Evolutionary conservation across 768 basidiomycete genomes (phyloP).

Genomic region (Porphyrellus cyaneotinctus): DNA sequence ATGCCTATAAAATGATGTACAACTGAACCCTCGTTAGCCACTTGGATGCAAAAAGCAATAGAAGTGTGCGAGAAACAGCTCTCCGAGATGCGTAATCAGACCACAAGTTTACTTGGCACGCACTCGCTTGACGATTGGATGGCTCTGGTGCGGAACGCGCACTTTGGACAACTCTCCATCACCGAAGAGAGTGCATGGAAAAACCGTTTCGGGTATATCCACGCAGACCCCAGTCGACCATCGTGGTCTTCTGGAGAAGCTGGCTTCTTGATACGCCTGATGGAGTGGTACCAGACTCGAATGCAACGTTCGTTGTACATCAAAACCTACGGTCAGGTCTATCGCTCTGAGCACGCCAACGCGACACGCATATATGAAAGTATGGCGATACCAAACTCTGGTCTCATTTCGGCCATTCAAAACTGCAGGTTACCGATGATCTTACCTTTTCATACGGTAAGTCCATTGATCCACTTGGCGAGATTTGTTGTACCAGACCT

Average conservation of each 20-base stretch:
- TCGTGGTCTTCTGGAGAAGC: constrained; percentile 34
- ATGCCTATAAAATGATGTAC: background rate
- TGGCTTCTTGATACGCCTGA: constrained; percentile 42
- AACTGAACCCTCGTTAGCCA: constrained; percentile 15
- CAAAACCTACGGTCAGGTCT: constrained; percentile 31
- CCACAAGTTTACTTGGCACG: constrained; percentile 26
- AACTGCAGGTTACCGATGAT: constrained; percentile 38
- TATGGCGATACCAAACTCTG: constrained; percentile 15
- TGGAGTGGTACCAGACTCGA: constrained; percentile 41
- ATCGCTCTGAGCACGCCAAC: constrained; percentile 14
- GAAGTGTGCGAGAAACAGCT: constrained; percentile 38
- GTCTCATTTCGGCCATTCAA: constrained; percentile 23
- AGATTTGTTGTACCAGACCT: background rate
- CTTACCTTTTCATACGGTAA: constrained; percentile 47
- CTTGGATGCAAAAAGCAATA: constrained; percentile 38
- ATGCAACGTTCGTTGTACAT: constrained; percentile 44
- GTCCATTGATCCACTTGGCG: constrained; percentile 6
- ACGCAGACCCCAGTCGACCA: constrained; percentile 17
- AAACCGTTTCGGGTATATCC: constrained; percentile 29
- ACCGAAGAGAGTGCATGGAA: constrained; percentile 32
- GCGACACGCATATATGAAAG: constrained; percentile 6
- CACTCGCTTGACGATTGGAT: constrained; percentile 37
- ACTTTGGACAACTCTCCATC: constrained; percentile 21
- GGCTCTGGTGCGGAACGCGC: constrained; percentile 28
- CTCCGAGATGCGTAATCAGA: constrained; percentile 28